Conservation (phyloP, 1,284 basidiomycete genomes). For the Sphagnurus paluster region DNA sequence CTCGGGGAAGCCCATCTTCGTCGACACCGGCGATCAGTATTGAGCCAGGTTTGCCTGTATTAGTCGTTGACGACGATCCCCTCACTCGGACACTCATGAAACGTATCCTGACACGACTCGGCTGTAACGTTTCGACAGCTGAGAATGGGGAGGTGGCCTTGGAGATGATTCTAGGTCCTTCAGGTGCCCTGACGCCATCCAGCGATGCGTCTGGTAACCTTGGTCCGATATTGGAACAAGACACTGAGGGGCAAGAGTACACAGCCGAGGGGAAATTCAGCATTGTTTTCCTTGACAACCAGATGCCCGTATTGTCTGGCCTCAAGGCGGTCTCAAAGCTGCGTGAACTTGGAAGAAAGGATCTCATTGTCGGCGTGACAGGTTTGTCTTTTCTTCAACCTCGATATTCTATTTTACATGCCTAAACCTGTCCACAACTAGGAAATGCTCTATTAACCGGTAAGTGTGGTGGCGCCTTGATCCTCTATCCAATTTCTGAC, state of each 20-base stretch:
- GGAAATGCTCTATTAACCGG: conserved; percentile 48
- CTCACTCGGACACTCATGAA: conserved; percentile 84
- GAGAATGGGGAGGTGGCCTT: conserved; percentile 86
- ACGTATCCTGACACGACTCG: conserved; percentile 75
- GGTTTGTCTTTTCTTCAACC: conserved; percentile 36
- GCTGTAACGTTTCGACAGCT: conserved; percentile 78
- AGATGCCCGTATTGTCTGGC: conserved; percentile 84
- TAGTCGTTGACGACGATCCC: conserved; percentile 79
- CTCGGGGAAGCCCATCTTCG: conserved; percentile 32
- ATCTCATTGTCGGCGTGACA: conserved; percentile 81
- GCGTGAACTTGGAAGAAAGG: conserved; percentile 61
- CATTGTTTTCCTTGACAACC: conserved; percentile 84
- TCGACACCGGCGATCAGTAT: conserved; percentile 31
- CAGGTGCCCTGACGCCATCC: conserved; percentile 30
- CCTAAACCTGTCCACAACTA: conserved; percentile 19
- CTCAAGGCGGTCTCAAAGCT: conserved; percentile 70
- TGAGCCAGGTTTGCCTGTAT: conserved; percentile 52
- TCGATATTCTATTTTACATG: conserved; percentile 19
- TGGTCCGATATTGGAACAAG: conserved; percentile 35
- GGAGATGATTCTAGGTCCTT: conserved; percentile 62
- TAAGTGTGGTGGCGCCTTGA: conserved; percentile 20
- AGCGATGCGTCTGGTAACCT: conserved; percentile 31
- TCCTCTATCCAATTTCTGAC: conserved; percentile 10
- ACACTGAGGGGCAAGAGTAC: conserved; percentile 14
- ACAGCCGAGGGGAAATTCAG: conserved; percentile 50